phyloP scores from a whole-genome alignment of 2,329 filamentous ascomycete species.

The Chaetomium strumarium region DNA sequence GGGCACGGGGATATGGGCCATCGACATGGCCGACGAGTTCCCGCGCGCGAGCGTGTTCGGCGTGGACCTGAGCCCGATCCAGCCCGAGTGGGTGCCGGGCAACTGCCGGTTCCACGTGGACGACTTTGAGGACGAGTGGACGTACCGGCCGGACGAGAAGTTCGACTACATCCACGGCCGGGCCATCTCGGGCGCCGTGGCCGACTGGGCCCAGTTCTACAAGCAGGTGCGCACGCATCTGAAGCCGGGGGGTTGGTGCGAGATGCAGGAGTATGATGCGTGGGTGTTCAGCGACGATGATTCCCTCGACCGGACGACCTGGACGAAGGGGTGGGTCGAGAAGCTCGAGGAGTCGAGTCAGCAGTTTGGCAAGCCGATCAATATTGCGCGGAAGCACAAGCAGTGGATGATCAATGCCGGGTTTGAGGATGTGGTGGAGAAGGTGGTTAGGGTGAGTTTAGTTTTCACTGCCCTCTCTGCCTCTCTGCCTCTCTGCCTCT shows the following conservation, averaged over 20 bases:
- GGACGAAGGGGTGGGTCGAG: constrained; percentile 36
- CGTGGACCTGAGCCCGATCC: constrained; percentile 53
- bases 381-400: constrained; percentile 33
- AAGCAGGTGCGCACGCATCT: constrained; percentile 13
- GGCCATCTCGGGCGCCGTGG: constrained; percentile 15
- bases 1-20: constrained; percentile 58
- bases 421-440: constrained; percentile 18
- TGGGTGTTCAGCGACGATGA: constrained; percentile 45
- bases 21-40: constrained; percentile 50
- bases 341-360: constrained; percentile 33
- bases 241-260: constrained; percentile 20
- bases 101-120: constrained; percentile 58
- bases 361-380: constrained; percentile 35
- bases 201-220: constrained; percentile 19
- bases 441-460: constrained; percentile 23
- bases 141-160: constrained; percentile 37
- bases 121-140: constrained; percentile 46
- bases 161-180: constrained; percentile 55
- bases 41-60: constrained; percentile 36
- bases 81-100: constrained; percentile 49
- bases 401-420: constrained; percentile 22
- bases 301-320: constrained; percentile 32
- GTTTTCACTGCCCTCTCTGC: no score
- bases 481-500: no score
- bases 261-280: constrained; percentile 20